Evolutionary conservation across 805 yeast species (phyloP), one percentile per base, ranked within the genome.

Genomic region (Vanderwaltozyma yarrowii): DNA sequence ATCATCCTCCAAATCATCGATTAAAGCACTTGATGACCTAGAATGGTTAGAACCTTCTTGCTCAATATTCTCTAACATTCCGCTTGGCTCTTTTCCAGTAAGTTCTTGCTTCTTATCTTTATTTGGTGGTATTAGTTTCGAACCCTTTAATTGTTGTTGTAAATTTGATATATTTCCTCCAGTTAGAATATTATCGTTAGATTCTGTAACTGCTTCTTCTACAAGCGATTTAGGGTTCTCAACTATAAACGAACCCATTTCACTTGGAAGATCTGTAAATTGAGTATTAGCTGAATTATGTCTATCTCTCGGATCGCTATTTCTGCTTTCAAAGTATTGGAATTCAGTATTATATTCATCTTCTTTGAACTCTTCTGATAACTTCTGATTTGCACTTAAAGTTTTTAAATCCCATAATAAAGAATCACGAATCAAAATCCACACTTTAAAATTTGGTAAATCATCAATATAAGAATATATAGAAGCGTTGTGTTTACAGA

Each of bases 351-450:
- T 21, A 19, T 32, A 5, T 16, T 25, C 16, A 11, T 16, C 28
- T 7, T 3, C 3, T 11, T 23, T 12, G 17, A 15, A 21, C 3
- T 31, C 27, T 24, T 40, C 38, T 14, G 16, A 29, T 5, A 32
- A 27, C 28, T 24, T 32, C 16, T 30, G 17, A 10, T 19, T 21
- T 18, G 35, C 20, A 32, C 43, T 45, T 4, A 47, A 30, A 13
- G 31, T 35, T 30, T 54, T 53, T 39, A 58, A 37, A 38, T 57
- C 61, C 63, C 61, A 58, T 5, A 56, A 37, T 11, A 60, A 35
- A 5, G 62, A 50, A 39, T 60, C 61, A 19, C 60, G 45, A 33
- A 60, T 56, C 27, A 58, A 34, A 15, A 54, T 41, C 64, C 64
- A 60, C 9, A 47, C 35, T 33, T 60, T 60, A 27, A 52, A 50